phyloP scores from a whole-genome alignment of 164 flowering plant species.

The Aristolochia contorta region DNA sequence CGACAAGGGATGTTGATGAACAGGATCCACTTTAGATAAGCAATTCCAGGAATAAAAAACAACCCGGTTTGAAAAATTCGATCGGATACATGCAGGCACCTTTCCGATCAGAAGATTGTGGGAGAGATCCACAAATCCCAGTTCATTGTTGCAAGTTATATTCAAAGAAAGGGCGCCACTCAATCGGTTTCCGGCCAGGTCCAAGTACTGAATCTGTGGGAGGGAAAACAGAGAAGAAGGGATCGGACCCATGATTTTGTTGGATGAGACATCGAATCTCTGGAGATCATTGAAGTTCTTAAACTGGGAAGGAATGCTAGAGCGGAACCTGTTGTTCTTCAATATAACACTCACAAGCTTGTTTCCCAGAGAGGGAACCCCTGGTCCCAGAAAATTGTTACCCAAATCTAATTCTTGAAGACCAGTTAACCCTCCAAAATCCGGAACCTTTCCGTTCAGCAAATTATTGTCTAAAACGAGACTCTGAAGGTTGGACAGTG shows the following conservation, averaged over 20 bases:
- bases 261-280: slow-evolving; percentile 47
- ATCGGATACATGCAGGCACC: slow-evolving; percentile 46
- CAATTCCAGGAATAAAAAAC: slow-evolving; percentile 57
- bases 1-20: slow-evolving; percentile 39
- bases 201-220: slow-evolving; percentile 43
- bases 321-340: slow-evolving; percentile 51
- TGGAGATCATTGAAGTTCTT: slow-evolving; percentile 27
- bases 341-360: slow-evolving; percentile 31
- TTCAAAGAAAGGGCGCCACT: slow-evolving; percentile 40
- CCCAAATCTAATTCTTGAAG: slow-evolving; percentile 61
- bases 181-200: slow-evolving; percentile 45
- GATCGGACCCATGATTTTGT: slow-evolving; percentile 46
- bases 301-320: slow-evolving; percentile 38
- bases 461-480: slow-evolving; percentile 56
- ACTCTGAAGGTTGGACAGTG: slow-evolving; percentile 27
- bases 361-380: slow-evolving; percentile 45
- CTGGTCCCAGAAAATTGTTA: slow-evolving; percentile 46
- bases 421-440: slow-evolving; percentile 31
- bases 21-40: slow-evolving; percentile 28
- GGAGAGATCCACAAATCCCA: slow-evolving; percentile 62
- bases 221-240: slow-evolving; percentile 51
- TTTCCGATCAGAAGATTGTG: slow-evolving; percentile 51
- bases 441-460: slow-evolving; percentile 68
- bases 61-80: slow-evolving; percentile 29
- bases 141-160: slow-evolving; percentile 31